Evolutionary conservation across 176 grass and related monocot species (phyloP).

Genomic region (Paspalum vaginatum): DNA sequence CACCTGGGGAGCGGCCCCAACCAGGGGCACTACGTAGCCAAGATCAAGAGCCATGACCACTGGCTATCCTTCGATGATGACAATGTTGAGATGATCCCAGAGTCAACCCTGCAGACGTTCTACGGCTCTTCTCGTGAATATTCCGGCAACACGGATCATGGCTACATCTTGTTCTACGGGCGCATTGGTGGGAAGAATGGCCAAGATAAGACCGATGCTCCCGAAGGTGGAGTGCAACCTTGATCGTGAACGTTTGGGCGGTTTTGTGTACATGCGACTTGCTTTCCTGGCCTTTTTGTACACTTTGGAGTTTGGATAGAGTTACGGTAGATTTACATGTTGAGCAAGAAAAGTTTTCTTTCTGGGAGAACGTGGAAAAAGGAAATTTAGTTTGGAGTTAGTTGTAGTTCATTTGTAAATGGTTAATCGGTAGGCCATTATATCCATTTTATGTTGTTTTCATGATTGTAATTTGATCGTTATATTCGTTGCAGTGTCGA

Average conservation of each 20-base stretch:
- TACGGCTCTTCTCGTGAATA: conserved; percentile 88
- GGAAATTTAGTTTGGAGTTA: background rate
- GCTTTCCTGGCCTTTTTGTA: background rate
- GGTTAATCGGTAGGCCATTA: background rate
- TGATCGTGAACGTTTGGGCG: background rate
- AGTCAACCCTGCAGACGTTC: conserved; percentile 67
- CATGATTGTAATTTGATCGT: background rate
- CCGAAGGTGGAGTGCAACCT: background rate
- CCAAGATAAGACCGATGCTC: background rate
- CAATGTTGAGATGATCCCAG: conserved; percentile 80
- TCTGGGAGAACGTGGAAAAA: background rate
- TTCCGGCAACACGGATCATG: conserved; percentile 85
- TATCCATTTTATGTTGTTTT: conserved; percentile 1
- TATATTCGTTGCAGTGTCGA: too few relatives aligned
- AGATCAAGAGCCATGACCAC: conserved; percentile 79
- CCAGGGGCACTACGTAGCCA: conserved; percentile 91
- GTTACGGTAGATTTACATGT: conserved; percentile 14
- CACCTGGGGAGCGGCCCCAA: conserved; percentile 86
- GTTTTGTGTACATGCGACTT: conserved; percentile 12
- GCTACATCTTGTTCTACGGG: conserved; percentile 91
- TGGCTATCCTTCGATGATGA: conserved; percentile 95
- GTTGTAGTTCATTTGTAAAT: background rate
- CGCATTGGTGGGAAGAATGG: conserved; percentile 42
- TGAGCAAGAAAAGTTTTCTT: background rate
- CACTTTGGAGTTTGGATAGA: too few relatives aligned